Evolutionary conservation across 2,329 filamentous ascomycete genomes (phyloP).

Genomic region (Phialemoniopsis sp.): DNA sequence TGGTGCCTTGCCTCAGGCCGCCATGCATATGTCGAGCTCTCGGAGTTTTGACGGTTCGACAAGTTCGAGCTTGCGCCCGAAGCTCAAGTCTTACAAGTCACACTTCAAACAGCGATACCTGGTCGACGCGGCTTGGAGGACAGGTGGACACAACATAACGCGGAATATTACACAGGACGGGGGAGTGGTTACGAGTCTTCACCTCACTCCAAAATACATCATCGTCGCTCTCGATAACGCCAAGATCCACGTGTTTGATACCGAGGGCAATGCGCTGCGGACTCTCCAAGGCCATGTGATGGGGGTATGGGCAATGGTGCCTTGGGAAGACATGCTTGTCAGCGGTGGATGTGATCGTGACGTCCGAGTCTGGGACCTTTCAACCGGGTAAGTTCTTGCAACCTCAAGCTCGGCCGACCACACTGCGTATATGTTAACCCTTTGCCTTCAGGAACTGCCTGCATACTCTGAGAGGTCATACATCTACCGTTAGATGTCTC

Average conservation of each 20-base stretch:
- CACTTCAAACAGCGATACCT: conserved; percentile 98
- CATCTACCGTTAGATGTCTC: conserved; percentile 90
- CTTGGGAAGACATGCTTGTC: conserved; percentile 91
- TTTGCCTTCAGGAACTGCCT: conserved; percentile 55
- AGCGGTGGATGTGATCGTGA: conserved; percentile 96
- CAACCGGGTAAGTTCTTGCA: conserved; percentile 66
- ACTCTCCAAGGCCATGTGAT: conserved; percentile 94
- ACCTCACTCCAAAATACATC: conserved; percentile 93
- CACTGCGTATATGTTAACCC: neutral
- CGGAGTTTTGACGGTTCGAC: conserved; percentile 53
- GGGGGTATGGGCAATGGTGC: conserved; percentile 99
- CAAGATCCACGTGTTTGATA: conserved; percentile 97
- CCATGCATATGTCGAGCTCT: conserved; percentile 30
- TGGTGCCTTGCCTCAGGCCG: conserved; percentile 30
- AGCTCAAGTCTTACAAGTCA: conserved; percentile 82
- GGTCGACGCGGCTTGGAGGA: conserved; percentile 95
- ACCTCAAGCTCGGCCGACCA: neutral
- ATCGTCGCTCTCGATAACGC: conserved; percentile 97
- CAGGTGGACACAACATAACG: conserved; percentile 78
- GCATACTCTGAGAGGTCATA: conserved; percentile 87
- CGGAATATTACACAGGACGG: conserved; percentile 94
- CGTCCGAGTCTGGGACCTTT: conserved; percentile 94
- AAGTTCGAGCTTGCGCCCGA: conserved; percentile 43
- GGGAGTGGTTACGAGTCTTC: conserved; percentile 92
- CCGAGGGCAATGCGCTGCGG: conserved; percentile 80